A percentile compares a stretch with the other conserved stretches of the same genome.
These are phyloP conservation scores for Mycena olivaceomarginata DNA, from an alignment of 768 basidiomycete genomes.

Conservation along the genomic window DNA sequence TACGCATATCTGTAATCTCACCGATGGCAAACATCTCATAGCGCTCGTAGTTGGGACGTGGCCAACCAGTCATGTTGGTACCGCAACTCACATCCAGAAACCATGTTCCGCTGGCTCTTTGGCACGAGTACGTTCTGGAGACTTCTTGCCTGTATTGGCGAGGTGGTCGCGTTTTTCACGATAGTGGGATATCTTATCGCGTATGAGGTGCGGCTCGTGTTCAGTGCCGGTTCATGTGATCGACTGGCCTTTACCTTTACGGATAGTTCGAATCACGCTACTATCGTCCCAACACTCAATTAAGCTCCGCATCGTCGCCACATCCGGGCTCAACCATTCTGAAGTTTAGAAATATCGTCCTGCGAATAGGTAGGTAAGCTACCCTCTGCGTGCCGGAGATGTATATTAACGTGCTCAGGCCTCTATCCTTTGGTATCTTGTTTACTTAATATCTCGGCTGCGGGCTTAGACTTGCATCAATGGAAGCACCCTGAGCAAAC, in stretches of 20 bases:
- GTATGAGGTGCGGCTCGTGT: neutral
- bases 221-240: neutral
- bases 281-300: neutral
- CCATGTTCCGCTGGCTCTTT: neutral
- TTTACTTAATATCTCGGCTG: neutral
- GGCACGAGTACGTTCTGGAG: neutral
- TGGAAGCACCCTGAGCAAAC: neutral
- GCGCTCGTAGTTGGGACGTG: neutral
- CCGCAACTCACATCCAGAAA: neutral
- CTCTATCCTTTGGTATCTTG: neutral
- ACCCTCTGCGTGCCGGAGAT: neutral
- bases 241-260: neutral
- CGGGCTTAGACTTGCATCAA: neutral
- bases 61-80: conserved; percentile 1
- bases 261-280: neutral
- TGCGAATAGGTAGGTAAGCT: neutral
- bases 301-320: neutral
- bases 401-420: neutral
- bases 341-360: neutral
- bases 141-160: neutral
- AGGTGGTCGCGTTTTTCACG: neutral
- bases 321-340: neutral
- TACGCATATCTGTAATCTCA: neutral
- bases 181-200: conserved; percentile 2
- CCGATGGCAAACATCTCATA: neutral